Base-by-base conservation (phyloP, 2,329 filamentous ascomycete species). In the Cordyceps tenuipes region DNA sequence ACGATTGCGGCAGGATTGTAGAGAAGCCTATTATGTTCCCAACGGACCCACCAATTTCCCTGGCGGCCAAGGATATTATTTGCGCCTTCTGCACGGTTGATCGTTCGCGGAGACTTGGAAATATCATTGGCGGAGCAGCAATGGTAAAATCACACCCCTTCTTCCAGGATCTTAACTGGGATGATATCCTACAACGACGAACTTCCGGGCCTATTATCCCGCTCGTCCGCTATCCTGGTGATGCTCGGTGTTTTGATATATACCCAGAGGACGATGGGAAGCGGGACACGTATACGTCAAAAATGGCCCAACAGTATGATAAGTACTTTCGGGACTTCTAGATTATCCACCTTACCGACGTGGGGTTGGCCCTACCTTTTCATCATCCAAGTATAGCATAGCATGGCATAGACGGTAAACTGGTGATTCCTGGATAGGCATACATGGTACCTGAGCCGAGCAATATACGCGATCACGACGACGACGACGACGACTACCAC, bases 241-340 rank as follows among this genome's bases (percentile, higher is more conserved):
- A 93, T 68, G 86, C 89, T 19, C 82, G 89, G 68, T 93, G 90
- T 70, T 94, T 93, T 68, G 90, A 93, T 68, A 80, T 86, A 47
- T 94, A 93, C 67, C 87, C 89, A n/a, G 87, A 90, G 62, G 87
- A 91, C 68, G 84, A 87, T 61, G 82, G 79, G 58, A 79, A 80
- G 52, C 77, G 82, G 60, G 85, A 88, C 44, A 75, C 77, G 60
- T 92, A 91, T 68, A 88, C 86, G 3, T 79, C 83, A 47, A 87
- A 90, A 49, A 78, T 91, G 79, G 78, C 79, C 39, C 76, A 78
- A 49, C 84, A 84, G 73, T 91, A 89, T 71, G 89, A 92, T 59
- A 75, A 79, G 56, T 83, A 79, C 67, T 93, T 93, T 70, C 78
- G 79, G 63, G 87, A 88, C 64, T 92, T 93, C 72, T 91, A 57